Base-by-base conservation (phyloP, 2,329 filamentous ascomycete genomes). In the Elsinoe australis region DNA sequence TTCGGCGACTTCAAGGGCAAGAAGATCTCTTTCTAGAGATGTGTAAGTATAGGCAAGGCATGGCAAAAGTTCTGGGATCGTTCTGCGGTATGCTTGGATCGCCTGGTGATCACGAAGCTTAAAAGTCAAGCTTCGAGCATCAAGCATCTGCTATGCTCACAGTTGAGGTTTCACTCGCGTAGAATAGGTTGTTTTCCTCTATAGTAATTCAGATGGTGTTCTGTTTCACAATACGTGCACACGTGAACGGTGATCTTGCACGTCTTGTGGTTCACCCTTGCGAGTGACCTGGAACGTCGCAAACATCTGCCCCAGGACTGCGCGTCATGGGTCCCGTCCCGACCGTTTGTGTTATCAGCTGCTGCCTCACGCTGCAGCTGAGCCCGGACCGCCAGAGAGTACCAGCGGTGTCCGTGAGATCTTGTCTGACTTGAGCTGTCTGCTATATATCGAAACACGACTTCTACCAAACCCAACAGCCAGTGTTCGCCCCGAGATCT, bases 1-100 rank as follows among this genome's bases (percentile, higher is more conserved):
- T 77, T 81, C 59, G 74, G 78, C 52, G 76, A 82, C 63, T 87
- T 84, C 73, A 73, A 79, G 68, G 87, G 87, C 68, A 83, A 80
- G 73, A 92, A 89, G 80, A 80, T 79, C 64, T 85, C 80, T 55
- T 87, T 87, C 65, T 54, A 58, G 45, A n/a, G n/a, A n/a, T 3
- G 18, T 39, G 26, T 24, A 29, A 44, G 22, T 28, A 28, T 14
- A 17, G 39, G 21, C n/a, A 24, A 7, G 14, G n/a, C 19, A 19
- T 5, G 7, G 24, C 14, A 21, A 47, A 34, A 22, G 19, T 28
- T 48, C 22, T 18, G 33, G 32, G 26, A 48, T 38, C 14, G 17
- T 24, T n/a, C 21, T 5, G n/a, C 24, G 38, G 26, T 12, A 18
- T 31, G 39, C 39, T 44, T 32, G 26, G 39, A 44, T 44, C 39